These are phyloP conservation scores for Candida multigemmis DNA, from an alignment of 805 yeast species.

Conservation along the genomic window DNA sequence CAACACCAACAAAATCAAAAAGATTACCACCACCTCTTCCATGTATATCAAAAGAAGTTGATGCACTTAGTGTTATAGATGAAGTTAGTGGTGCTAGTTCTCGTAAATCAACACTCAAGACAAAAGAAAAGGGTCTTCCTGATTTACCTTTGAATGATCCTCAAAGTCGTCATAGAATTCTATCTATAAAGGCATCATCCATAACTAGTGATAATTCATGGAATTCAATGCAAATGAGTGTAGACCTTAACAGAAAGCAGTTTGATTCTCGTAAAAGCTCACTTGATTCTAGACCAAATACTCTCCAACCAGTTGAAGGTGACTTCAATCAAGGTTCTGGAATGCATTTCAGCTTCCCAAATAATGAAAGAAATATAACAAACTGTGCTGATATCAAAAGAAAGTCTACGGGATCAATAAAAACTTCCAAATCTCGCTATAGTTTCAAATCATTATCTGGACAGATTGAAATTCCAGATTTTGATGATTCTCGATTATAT, in stretches of 20 bases:
- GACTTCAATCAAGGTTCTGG: constrained; percentile 31
- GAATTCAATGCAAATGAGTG: constrained; percentile 17
- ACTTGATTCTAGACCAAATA: background rate
- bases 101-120: constrained; percentile 18
- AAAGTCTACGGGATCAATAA: constrained; percentile 7
- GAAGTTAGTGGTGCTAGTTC: constrained; percentile 22
- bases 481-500: constrained; percentile 13
- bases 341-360: constrained; percentile 28
- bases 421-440: constrained; percentile 7
- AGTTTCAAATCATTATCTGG: constrained; percentile 14
- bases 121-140: too few species aligned
- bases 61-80: constrained; percentile 34
- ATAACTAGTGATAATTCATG: constrained; percentile 10
- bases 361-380: constrained; percentile 21
- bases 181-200: constrained; percentile 4
- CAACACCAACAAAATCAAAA: constrained; percentile 1
- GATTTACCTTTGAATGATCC: too few species aligned
- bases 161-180: constrained; percentile 1
- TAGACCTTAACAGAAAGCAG: constrained; percentile 4
- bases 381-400: constrained; percentile 12
- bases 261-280: constrained; percentile 1
- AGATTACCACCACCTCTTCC: constrained; percentile 2
- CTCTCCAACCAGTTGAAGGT: background rate
- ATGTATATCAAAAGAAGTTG: constrained; percentile 12
- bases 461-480: constrained; percentile 34